These are phyloP conservation scores for Phytopythium cucurbitacearum DNA, from an alignment of 352 stramenopile species.

Conservation along the genomic window DNA sequence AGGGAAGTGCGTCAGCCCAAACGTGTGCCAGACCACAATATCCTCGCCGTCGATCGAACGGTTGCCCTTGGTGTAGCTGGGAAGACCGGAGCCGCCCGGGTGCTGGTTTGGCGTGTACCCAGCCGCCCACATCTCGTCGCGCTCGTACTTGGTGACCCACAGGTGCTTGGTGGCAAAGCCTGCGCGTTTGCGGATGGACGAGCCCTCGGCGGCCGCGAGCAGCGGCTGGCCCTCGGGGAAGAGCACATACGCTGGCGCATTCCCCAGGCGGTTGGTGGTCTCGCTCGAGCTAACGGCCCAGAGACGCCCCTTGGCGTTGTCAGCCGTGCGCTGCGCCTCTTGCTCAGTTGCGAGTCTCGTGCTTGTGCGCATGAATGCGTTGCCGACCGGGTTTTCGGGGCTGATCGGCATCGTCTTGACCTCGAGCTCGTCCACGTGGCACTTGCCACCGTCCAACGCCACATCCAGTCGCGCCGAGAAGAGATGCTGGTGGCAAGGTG, in stretches of 20 bases:
- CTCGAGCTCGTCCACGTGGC: constrained; percentile 46
- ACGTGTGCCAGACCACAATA: constrained; percentile 74
- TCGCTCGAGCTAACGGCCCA: constrained; percentile 64
- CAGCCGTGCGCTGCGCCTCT: constrained; percentile 34
- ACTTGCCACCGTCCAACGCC: constrained; percentile 55
- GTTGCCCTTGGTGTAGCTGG: constrained; percentile 48
- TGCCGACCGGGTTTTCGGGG: constrained; percentile 49
- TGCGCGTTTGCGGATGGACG: constrained; percentile 45
- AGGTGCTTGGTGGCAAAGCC: constrained; percentile 61
- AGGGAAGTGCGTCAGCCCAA: constrained; percentile 67
- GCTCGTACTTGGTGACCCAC: constrained; percentile 64
- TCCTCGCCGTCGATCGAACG: constrained; percentile 52
- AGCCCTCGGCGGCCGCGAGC: constrained; percentile 44
- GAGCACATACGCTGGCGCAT: constrained; percentile 54
- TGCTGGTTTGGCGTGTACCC: constrained; percentile 71
- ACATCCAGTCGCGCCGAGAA: constrained; percentile 77
- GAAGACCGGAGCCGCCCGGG: constrained; percentile 40
- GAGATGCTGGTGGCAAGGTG: constrained; percentile 72
- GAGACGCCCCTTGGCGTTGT: constrained; percentile 41
- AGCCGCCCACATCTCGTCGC: constrained; percentile 58
- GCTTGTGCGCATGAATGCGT: constrained; percentile 45
- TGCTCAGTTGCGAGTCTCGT: constrained; percentile 48
- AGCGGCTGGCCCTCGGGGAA: constrained; percentile 46
- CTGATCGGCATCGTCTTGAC: constrained; percentile 35
- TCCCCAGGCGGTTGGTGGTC: constrained; percentile 46